A percentile compares a stretch with the other conserved stretches of the same genome.
These are phyloP conservation scores for Toxoplasma gondii DNA, from an alignment of 169 alveolate genomes.

Conservation along the genomic window DNA sequence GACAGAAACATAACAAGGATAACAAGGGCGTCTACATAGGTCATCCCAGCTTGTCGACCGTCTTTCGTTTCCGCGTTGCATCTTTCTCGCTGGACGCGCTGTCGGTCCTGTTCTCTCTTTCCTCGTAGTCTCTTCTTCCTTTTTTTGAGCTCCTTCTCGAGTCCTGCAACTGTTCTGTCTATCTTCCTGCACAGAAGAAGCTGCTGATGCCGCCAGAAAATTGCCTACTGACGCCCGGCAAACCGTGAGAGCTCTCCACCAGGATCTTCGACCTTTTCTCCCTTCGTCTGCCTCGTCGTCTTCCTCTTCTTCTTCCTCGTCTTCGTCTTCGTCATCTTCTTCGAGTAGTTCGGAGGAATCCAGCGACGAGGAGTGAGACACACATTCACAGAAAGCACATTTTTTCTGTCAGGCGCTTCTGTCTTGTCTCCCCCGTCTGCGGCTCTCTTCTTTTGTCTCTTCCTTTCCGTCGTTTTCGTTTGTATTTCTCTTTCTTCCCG, in stretches of 20 bases:
- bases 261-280: background rate
- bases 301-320: background rate
- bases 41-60: too few species aligned
- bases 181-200: background rate
- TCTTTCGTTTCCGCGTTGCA: background rate
- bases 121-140: background rate
- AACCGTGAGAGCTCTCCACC: background rate
- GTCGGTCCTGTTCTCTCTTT: background rate
- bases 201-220: background rate
- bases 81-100: background rate
- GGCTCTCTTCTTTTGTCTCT: too few species aligned
- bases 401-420: background rate
- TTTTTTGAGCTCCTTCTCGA: background rate
- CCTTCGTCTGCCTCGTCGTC: background rate
- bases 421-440: too few species aligned
- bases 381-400: background rate
- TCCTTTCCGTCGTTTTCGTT: too few species aligned
- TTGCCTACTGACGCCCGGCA: background rate
- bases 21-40: too few species aligned
- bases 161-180: background rate
- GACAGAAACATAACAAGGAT: too few species aligned
- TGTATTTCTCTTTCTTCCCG: background rate
- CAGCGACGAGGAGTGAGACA: too few species aligned
- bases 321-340: background rate
- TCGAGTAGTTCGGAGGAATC: background rate